Evolutionary conservation across 352 stramenopile genomes (phyloP), one percentile per base, ranked within the genome.

Genomic region (Phytophthora syringae): DNA sequence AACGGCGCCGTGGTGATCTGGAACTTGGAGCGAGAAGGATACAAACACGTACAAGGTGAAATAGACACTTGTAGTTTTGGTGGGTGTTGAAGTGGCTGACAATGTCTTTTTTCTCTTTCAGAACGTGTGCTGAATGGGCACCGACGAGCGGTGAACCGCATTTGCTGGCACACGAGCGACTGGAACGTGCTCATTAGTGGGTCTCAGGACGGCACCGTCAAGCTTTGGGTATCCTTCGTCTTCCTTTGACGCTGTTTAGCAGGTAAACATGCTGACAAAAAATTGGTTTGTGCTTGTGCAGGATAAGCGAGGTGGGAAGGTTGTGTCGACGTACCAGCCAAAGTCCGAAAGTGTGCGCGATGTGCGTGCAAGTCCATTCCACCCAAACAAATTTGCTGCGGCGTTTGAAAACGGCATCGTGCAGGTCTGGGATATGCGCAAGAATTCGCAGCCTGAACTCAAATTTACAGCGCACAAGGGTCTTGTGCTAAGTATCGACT

Each of bases 391-490:
- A 13, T 96, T 96, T 36, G 88, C 88, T 13, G 88, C 82, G 24
- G 86, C 86, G 0, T 96, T 96, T 60, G 88, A 96, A 47, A 96
- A 94, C 32, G 88, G 88, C 7, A 93, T 90, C 32, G 81, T 95
- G 7, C 86, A 96, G 56, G 86, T 96, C 45, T 96, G 88, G 88
- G 88, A 96, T 71, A 84, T 93, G 36, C 85, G 86, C 43, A 92
- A 94, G 70, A 92, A 91, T 49, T 62, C 72, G 9, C 85, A 95
- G 50, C 86, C 86, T 10, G 83, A 93, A 60, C 54, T 93, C 43
- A 94, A 93, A 66, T 95, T 96, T 52, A 92, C 89, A 20, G 88
- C 86, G 3, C 88, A 96, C 64, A 94, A 96, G 56, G 86, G 87
- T 0, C 79, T 95, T 24, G 86, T 96, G 16, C 60, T 96, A 25